phyloP scores from a whole-genome alignment of 176 grass and related monocot species.

The Lolium perenne region DNA sequence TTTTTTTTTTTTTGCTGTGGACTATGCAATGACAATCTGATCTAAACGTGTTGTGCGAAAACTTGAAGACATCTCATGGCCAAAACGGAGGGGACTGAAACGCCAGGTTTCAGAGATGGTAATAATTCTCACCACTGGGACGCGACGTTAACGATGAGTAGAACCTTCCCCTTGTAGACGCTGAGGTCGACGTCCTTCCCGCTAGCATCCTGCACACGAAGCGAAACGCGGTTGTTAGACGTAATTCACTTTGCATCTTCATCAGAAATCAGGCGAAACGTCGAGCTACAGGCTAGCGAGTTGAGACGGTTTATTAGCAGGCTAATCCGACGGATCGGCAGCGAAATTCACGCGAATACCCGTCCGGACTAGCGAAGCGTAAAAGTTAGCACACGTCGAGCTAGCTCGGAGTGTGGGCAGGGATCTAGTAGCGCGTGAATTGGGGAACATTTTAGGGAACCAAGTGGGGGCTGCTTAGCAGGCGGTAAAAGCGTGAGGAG shows the following conservation, averaged over 20 bases:
- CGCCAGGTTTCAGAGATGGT: neutral
- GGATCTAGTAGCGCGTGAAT: neutral
- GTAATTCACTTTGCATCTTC: neutral
- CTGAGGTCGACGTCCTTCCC: slow-evolving; percentile 90
- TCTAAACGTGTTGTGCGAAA: neutral
- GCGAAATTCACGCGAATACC: neutral
- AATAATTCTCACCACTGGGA: slow-evolving; percentile 72
- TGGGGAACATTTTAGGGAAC: neutral
- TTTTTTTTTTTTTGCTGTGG: neutral
- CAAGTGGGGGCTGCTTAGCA: neutral
- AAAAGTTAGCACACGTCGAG: neutral
- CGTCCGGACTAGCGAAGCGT: neutral
- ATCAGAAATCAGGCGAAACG: neutral
- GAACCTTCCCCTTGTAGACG: slow-evolving; percentile 89
- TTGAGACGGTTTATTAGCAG: neutral
- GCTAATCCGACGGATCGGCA: neutral
- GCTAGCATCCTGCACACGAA: slow-evolving; percentile 67
- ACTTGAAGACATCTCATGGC: neutral
- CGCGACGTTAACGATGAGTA: slow-evolving; percentile 92
- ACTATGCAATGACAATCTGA: neutral
- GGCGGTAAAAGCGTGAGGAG: neutral
- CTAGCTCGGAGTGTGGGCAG: neutral
- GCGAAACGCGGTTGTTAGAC: neutral
- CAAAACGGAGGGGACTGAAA: neutral
- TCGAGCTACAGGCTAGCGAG: neutral